These are phyloP conservation scores for Malassezia psittaci DNA, from an alignment of 1,284 basidiomycete genomes.

Conservation along the genomic window DNA sequence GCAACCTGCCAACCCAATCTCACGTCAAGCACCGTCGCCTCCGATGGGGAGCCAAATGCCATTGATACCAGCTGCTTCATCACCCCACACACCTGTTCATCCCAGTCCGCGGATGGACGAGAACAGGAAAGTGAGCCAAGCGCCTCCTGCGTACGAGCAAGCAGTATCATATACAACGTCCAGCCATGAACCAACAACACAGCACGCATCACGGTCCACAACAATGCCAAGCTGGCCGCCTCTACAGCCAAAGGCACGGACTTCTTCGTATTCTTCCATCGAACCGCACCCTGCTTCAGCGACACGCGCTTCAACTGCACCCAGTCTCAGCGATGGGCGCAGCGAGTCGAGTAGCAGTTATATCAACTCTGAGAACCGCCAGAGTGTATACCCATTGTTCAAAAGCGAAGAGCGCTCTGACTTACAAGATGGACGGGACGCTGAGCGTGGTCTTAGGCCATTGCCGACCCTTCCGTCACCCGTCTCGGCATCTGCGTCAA, in stretches of 20 bases:
- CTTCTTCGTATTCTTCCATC: not conserved
- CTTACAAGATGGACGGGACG: not conserved
- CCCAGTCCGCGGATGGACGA: not conserved
- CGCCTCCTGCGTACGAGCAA: not conserved
- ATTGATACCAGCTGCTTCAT: no score
- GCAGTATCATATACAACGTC: not conserved
- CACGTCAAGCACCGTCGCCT: not conserved
- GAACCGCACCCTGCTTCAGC: not conserved
- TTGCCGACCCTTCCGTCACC: conserved; percentile 4
- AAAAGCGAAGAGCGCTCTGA: conserved; percentile 1
- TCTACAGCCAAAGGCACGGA: not conserved
- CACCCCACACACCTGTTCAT: not conserved
- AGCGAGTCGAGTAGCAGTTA: not conserved
- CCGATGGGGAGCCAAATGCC: not conserved
- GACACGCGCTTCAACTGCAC: not conserved
- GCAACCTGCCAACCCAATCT: conserved; percentile 5
- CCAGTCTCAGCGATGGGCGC: not conserved
- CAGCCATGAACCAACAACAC: no score
- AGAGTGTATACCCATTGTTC: conserved; percentile 10
- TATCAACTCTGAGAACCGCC: not conserved
- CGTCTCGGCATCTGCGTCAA: not conserved
- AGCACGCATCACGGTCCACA: no score
- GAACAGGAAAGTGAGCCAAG: no score
- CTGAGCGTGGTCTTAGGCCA: not conserved
- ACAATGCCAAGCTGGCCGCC: not conserved